Base-by-base conservation (phyloP, 495 filamentous ascomycete genomes). In the Rostrohypoxylon terebratum region DNA sequence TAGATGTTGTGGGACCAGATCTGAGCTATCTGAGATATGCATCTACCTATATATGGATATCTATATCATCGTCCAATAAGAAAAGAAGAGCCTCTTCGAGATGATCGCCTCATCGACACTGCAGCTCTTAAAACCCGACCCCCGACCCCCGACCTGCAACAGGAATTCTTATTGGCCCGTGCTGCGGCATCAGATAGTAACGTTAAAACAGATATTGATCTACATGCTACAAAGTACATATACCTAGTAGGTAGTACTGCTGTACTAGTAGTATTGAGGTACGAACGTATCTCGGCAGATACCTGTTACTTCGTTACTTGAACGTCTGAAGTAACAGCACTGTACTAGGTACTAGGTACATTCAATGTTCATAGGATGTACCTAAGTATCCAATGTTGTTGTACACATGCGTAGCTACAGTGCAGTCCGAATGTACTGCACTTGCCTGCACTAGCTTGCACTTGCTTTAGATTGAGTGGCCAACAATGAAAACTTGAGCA, bases 101-200 rank as follows among this genome's bases (percentile, higher is more conserved):
- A 63, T 66, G 69, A 66, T 71, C 62, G 63, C 60, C 60, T 60
- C 38, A 50, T 61, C 34, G 62, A 55, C 48, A 11, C 69, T 61
- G 69, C 60, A 68, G 20, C 21, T 45, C 34, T 48, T 68, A 59
- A 64, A 69, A 69, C 40, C 66, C 71, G 66, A 73, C 57, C 34
- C 21, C 66, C 71, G 71, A 61, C 62, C 48, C 20, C 66, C 71
- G 71, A 61, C 57, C 50, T 65, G 40, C 9, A 62, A 58, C 14
- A 62, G 53, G 60, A 65, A 66, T 51, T 14, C 48, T 48, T 8
- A 69, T 73, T 65, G 66, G 65, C 18, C 34, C 34, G 62, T 69
- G 66, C 62, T 69, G 66, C 71, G 66, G 66, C 61, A 74, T 74
- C 71, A 51, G 71, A 74, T 74, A n/a, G n/a, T n/a, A 74, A 74